Evolutionary conservation across 2,329 filamentous ascomycete species (phyloP).

Genomic region (Xylaria sp.): DNA sequence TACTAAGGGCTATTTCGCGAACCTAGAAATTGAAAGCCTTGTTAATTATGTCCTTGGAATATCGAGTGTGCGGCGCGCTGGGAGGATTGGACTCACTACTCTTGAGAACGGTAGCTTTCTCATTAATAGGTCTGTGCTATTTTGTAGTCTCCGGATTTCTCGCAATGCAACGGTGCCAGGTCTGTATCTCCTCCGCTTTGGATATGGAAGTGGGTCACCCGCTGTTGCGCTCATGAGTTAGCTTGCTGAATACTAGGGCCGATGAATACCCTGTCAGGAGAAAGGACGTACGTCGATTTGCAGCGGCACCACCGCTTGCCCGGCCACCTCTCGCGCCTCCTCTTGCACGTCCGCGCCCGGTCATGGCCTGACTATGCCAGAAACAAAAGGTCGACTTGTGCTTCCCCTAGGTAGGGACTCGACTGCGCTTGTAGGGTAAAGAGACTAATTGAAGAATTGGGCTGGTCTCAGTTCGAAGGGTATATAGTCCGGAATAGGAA

Average conservation of each 20-base stretch:
- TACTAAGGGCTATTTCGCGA: conserved; percentile 76
- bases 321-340: conserved; percentile 19
- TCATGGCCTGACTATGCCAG: conserved; percentile 29
- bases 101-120: conserved; percentile 83
- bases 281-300: conserved; percentile 50
- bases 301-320: conserved; percentile 34
- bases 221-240: conserved; percentile 58
- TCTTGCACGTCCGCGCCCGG: conserved; percentile 32
- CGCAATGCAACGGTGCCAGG: conserved; percentile 87
- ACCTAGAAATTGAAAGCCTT: conserved; percentile 54
- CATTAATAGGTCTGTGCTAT: conserved; percentile 86
- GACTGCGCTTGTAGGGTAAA: background rate
- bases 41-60: conserved; percentile 18
- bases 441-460: background rate
- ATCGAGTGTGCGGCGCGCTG: background rate
- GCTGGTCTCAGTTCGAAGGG: background rate
- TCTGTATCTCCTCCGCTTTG: conserved; percentile 71
- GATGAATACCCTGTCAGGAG: conserved; percentile 3
- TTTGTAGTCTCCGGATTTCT: conserved; percentile 92
- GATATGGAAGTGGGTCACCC: conserved; percentile 75
- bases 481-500: conserved; percentile 12
- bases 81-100: conserved; percentile 62
- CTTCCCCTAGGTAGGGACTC: background rate
- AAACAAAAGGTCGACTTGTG: background rate
- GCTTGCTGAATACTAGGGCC: conserved; percentile 22